These are phyloP conservation scores for Cruciata laevipes DNA, from an alignment of 257 asterid species.

Conservation along the genomic window DNA sequence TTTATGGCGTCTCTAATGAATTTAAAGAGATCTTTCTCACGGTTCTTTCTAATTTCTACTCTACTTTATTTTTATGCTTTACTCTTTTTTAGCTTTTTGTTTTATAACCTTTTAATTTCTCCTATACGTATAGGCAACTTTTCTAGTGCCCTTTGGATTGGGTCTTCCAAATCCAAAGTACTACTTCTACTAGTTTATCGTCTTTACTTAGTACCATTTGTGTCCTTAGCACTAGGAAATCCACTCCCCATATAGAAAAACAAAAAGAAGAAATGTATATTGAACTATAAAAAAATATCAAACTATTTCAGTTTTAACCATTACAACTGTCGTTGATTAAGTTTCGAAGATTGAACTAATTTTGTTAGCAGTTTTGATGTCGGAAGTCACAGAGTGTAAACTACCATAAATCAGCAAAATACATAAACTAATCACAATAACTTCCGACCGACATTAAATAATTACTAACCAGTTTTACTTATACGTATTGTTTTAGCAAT, in stretches of 20 bases:
- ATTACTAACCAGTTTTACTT: too few relatives aligned
- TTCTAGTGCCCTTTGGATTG: not conserved
- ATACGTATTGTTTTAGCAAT: too few relatives aligned
- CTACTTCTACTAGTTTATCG: not conserved
- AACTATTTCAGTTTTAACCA: too few relatives aligned
- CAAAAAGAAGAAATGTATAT: too few relatives aligned
- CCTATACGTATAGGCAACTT: not conserved
- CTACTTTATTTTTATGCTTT: not conserved
- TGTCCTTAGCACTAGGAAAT: not conserved
- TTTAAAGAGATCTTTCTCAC: constrained; percentile 15
- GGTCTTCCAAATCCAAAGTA: constrained; percentile 1
- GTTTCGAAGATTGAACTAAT: too few relatives aligned
- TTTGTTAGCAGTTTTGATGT: too few relatives aligned
- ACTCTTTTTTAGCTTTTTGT: not conserved
- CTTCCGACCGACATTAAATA: too few relatives aligned
- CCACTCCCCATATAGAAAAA: not conserved
- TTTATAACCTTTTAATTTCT: not conserved
- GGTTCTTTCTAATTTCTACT: constrained; percentile 1
- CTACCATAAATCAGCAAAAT: too few relatives aligned
- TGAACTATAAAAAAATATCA: too few relatives aligned
- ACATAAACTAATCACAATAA: too few relatives aligned
- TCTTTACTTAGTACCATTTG: not conserved
- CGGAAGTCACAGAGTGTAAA: too few relatives aligned
- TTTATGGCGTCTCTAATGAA: constrained; percentile 7
- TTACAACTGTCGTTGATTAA: too few relatives aligned